Evolutionary conservation across 1,284 basidiomycete species (phyloP), one percentile per base, ranked within the genome.

Genomic region (Gymnopus androsaceus): DNA sequence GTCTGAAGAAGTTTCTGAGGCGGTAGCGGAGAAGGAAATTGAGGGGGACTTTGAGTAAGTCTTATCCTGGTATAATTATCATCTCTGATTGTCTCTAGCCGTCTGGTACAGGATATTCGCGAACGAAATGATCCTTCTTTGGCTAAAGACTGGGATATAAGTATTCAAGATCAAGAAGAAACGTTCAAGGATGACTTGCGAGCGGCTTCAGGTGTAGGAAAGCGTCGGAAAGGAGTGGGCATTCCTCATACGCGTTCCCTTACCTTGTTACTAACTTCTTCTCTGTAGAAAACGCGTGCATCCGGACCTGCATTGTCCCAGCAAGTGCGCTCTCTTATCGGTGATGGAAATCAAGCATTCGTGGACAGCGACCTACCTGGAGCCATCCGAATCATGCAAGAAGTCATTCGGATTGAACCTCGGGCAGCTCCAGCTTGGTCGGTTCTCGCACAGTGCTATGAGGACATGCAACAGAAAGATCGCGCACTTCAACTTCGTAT

Each of bases 371-470:
- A 92, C 58, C 75, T 87, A 17, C 73, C 79, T 1, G 81, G 87
- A 61, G 89, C 94, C 1, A 87, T 94, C 33, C 80, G 83, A 21
- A 82, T 88, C 42, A 92, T 95, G 80, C 86, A 91, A 67, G 93
- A 98, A 67, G 92, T 98, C 61, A 94, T 98, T 56, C 84, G 93
- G 8, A 94, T 95, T 55, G 95, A 98, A 69, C 94, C 95, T 2
- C 85, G 90, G 31, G 90, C 94, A 8, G 79, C 82, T 4, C 74
- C 85, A 3, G 92, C 95, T 0, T 98, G 95, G 95, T 83, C 85
- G 8, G 92, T 94, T 0, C 81, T 97, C 3, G 92, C 90, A 1
- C 84, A 88, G 59, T 90, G 90, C 62, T 88, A 92, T 64, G 80
- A 83, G 27, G 89, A 92, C 63, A 72, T 84, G 63, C 78, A 79